Evolutionary conservation across 2,329 filamentous ascomycete genomes (phyloP).

Genomic region (Phaeosphaeria sp.): DNA sequence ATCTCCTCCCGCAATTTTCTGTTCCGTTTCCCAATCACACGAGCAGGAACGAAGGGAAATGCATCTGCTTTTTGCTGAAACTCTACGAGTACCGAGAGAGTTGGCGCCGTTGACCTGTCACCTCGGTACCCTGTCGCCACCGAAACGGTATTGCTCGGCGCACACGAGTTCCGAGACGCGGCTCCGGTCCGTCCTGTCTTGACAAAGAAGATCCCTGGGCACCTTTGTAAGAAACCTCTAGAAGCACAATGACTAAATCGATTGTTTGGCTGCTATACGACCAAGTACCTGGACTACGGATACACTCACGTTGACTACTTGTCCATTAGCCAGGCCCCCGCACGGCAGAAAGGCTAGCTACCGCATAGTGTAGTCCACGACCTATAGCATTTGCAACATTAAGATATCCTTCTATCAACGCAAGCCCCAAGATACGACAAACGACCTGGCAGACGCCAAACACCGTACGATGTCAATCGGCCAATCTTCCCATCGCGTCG

Average conservation of each 20-base stretch:
- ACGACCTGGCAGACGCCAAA: background rate
- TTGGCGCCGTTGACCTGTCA: background rate
- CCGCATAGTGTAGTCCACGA: background rate
- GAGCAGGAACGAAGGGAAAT: background rate
- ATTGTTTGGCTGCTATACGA: background rate
- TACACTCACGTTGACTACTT: background rate
- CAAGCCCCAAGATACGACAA: background rate
- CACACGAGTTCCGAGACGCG: background rate
- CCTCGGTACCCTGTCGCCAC: background rate
- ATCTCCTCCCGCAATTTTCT: background rate
- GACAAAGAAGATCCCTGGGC: background rate
- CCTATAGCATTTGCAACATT: background rate
- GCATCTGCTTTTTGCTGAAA: background rate
- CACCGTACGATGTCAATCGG: background rate
- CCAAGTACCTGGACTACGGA: background rate
- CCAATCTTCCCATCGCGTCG: background rate
- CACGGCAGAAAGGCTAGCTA: too few species aligned
- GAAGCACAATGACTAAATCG: background rate
- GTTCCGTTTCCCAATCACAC: background rate
- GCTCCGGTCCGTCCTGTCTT: background rate
- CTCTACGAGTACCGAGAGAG: background rate
- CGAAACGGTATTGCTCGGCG: background rate
- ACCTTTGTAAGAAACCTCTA: background rate
- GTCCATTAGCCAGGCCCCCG: too few species aligned
- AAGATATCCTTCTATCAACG: background rate